These are phyloP conservation scores for Novymonas esmeraldas DNA, from an alignment of 208 protist species.

Conservation along the genomic window DNA sequence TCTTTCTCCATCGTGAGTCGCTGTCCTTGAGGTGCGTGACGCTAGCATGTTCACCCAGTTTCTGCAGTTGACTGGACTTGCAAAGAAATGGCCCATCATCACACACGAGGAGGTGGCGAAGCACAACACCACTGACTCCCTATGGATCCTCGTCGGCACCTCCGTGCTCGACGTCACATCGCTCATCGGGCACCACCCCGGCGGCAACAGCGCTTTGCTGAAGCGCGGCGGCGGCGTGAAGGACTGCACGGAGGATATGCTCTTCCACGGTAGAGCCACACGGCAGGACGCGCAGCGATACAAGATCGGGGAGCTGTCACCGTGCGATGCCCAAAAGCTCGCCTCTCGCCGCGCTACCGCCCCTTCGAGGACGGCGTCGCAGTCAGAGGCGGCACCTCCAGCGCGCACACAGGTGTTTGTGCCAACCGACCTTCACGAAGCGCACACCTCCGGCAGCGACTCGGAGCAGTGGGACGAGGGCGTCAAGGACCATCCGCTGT, in stretches of 20 bases:
- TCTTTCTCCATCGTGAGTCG: neutral
- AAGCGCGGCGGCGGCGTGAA: slow-evolving; percentile 68
- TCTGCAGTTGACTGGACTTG: slow-evolving; percentile 45
- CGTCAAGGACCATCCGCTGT: slow-evolving; percentile 12
- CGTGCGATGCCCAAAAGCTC: slow-evolving; percentile 18
- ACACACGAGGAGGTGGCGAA: slow-evolving; percentile 59
- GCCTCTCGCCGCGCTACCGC: neutral
- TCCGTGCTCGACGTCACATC: slow-evolving; percentile 81
- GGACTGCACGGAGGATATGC: slow-evolving; percentile 65
- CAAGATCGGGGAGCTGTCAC: slow-evolving; percentile 68
- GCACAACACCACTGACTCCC: slow-evolving; percentile 55
- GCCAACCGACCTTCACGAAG: slow-evolving; percentile 11
- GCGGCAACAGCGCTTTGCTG: slow-evolving; percentile 61
- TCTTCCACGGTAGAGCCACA: slow-evolving; percentile 60
- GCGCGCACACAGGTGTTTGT: slow-evolving; percentile 17
- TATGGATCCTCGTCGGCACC: slow-evolving; percentile 70
- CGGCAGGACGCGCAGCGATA: slow-evolving; percentile 36
- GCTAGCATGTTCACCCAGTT: slow-evolving; percentile 32
- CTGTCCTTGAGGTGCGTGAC: neutral
- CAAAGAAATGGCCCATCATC: slow-evolving; percentile 51
- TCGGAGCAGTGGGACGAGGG: slow-evolving; percentile 19
- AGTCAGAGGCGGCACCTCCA: neutral
- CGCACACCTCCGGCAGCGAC: slow-evolving; percentile 8
- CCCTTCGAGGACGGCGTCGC: neutral
- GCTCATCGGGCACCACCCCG: slow-evolving; percentile 60